phyloP scores from a whole-genome alignment of 1,284 basidiomycete genomes.

The Lentinula novae-zelandiae region DNA sequence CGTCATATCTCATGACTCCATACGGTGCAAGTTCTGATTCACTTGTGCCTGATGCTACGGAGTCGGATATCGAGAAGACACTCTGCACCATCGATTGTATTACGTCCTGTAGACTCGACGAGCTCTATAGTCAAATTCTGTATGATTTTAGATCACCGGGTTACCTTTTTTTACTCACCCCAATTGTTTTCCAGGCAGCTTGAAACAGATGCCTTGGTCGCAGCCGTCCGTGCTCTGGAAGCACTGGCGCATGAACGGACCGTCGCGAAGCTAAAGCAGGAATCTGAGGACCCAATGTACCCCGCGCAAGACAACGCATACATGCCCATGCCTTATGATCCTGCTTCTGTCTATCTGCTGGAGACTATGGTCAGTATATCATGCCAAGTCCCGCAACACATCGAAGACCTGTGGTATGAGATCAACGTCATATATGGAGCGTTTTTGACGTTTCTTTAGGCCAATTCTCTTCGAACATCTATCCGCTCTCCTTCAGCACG shows the following conservation, averaged over 20 bases:
- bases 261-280: constrained; percentile 68
- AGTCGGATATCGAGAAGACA: constrained; percentile 91
- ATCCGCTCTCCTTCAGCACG: constrained; percentile 61
- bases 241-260: constrained; percentile 86
- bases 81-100: constrained; percentile 96
- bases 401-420: constrained; percentile 83
- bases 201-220: constrained; percentile 73
- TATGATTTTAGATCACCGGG: constrained; percentile 36
- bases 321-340: constrained; percentile 82
- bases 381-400: constrained; percentile 69
- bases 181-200: constrained; percentile 52
- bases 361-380: constrained; percentile 93
- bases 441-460: constrained; percentile 40
- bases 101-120: constrained; percentile 89
- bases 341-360: constrained; percentile 89
- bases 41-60: constrained; percentile 77
- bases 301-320: constrained; percentile 36
- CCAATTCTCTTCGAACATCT: constrained; percentile 92
- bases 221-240: constrained; percentile 84
- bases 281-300: constrained; percentile 54
- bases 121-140: constrained; percentile 92
- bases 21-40: constrained; percentile 74
- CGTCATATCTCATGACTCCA: constrained; percentile 96
- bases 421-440: not conserved
- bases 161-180: constrained; percentile 12